Conservation (phyloP, 2,329 filamentous ascomycete genomes). For the Emydomyces testavorans region DNA sequence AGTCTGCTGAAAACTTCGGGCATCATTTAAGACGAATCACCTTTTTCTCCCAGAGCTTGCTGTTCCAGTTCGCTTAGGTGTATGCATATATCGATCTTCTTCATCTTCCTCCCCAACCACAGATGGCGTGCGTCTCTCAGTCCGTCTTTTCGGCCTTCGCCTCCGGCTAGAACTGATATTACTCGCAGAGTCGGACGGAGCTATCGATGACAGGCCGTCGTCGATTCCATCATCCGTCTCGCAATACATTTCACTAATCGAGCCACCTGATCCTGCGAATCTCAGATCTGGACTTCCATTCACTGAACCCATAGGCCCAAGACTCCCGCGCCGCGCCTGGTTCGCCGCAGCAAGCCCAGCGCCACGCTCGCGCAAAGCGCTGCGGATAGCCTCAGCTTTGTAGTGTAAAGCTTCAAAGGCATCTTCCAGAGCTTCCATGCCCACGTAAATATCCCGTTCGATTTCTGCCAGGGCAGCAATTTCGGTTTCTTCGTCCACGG, state of each 20-base stretch:
- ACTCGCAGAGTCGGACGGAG: slow-evolving; percentile 40
- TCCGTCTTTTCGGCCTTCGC: slow-evolving; percentile 37
- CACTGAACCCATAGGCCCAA: slow-evolving; percentile 1
- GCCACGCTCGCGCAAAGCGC: slow-evolving; percentile 65
- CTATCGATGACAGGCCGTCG: slow-evolving; percentile 35
- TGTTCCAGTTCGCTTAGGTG: slow-evolving; percentile 6
- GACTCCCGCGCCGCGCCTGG: slow-evolving; percentile 32
- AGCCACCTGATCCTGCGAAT: slow-evolving; percentile 11
- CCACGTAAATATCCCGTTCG: slow-evolving; percentile 81
- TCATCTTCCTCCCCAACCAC: slow-evolving; percentile 40
- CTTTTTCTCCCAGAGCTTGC: slow-evolving; percentile 1
- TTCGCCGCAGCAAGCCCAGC: slow-evolving; percentile 54
- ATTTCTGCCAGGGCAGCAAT: slow-evolving; percentile 82
- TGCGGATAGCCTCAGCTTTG: slow-evolving; percentile 69
- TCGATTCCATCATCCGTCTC: slow-evolving; percentile 37
- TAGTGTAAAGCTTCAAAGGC: slow-evolving; percentile 86
- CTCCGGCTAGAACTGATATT: slow-evolving; percentile 39
- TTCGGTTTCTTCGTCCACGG: slow-evolving; percentile 86
- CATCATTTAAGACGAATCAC: background rate
- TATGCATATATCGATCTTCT: slow-evolving; percentile 13
- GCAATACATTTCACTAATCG: slow-evolving; percentile 27
- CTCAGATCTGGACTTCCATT: background rate
- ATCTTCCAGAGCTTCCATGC: slow-evolving; percentile 90
- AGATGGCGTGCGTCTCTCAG: slow-evolving; percentile 39
- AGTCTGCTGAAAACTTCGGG: background rate